These are phyloP conservation scores for Peniophora sp. DNA, from an alignment of 1,284 basidiomycete species.

Conservation along the genomic window DNA sequence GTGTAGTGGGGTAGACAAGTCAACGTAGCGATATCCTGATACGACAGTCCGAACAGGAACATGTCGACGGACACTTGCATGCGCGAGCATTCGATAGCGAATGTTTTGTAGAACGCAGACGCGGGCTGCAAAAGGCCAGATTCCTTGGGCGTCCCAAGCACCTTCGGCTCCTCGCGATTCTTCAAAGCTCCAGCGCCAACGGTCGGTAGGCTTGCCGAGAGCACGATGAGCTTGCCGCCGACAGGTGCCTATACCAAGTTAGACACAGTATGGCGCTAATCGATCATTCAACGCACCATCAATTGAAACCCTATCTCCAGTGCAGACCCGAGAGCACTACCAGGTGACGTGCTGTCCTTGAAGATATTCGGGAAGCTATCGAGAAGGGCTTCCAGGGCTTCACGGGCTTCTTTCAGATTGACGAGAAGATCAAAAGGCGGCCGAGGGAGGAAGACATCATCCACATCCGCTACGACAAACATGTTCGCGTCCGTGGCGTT, in stretches of 20 bases:
- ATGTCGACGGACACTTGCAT: slow-evolving; percentile 98
- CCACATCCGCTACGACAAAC: slow-evolving; percentile 95
- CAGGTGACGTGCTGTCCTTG: slow-evolving; percentile 85
- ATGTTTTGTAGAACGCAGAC: slow-evolving; percentile 96
- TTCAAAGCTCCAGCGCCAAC: slow-evolving; percentile 90
- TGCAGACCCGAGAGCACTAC: slow-evolving; percentile 91
- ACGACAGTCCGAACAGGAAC: slow-evolving; percentile 92
- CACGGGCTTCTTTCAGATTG: slow-evolving; percentile 83
- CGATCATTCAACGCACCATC: slow-evolving; percentile 58
- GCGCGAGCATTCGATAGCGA: slow-evolving; percentile 98
- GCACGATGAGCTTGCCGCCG: slow-evolving; percentile 90
- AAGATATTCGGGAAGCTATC: slow-evolving; percentile 92
- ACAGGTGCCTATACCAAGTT: slow-evolving; percentile 58
- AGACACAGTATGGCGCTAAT: slow-evolving; percentile 3
- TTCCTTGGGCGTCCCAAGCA: slow-evolving; percentile 93
- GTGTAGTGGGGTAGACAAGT: slow-evolving; percentile 96
- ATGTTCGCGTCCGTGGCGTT: slow-evolving; percentile 86
- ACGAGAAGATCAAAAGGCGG: slow-evolving; percentile 86
- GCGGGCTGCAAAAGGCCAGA: slow-evolving; percentile 85
- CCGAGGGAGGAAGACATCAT: slow-evolving; percentile 98
- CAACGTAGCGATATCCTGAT: slow-evolving; percentile 93
- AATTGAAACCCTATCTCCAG: slow-evolving; percentile 95
- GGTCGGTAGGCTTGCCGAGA: slow-evolving; percentile 84
- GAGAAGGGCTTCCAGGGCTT: slow-evolving; percentile 78
- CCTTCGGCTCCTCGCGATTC: slow-evolving; percentile 93